A percentile compares a stretch with the other conserved stretches of the same genome.
phyloP scores from a whole-genome alignment of 129 eudicot species.

The Apium graveolens region DNA sequence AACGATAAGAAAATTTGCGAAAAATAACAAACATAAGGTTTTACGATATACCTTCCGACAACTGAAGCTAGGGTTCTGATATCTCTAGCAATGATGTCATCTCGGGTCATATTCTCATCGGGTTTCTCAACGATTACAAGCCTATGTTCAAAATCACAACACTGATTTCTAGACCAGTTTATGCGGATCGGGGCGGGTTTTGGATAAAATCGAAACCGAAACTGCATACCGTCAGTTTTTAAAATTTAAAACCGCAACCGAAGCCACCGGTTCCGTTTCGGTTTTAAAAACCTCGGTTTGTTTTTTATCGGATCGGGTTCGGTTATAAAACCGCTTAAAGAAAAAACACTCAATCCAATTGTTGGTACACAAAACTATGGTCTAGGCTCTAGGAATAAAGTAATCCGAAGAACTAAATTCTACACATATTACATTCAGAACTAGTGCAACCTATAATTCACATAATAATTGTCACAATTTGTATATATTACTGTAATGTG shows the following conservation, averaged over 20 bases:
- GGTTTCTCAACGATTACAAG: conserved; percentile 76
- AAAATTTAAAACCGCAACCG: no score
- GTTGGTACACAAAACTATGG: neutral
- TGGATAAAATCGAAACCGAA: no score
- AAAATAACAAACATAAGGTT: neutral
- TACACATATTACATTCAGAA: neutral
- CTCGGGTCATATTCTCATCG: conserved; percentile 62
- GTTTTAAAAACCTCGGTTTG: no score
- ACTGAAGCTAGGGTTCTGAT: conserved; percentile 58
- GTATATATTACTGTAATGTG: no score
- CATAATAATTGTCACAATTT: no score
- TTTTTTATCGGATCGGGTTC: no score
- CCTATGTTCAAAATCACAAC: conserved; percentile 97
- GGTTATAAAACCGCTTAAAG: no score
- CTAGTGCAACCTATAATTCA: no score
- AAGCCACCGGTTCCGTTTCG: no score
- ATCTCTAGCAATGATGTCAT: conserved; percentile 60
- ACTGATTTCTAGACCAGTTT: no score
- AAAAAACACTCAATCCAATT: neutral
- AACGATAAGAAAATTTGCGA: neutral
- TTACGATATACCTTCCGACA: conserved; percentile 46
- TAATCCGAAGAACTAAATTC: neutral
- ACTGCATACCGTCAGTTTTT: no score
- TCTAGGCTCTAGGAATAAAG: neutral
- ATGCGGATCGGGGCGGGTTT: no score